A percentile compares a stretch with the other conserved stretches of the same genome.
Conservation (phyloP, 2,329 filamentous ascomycete genomes). For the Eutypella sp. region DNA sequence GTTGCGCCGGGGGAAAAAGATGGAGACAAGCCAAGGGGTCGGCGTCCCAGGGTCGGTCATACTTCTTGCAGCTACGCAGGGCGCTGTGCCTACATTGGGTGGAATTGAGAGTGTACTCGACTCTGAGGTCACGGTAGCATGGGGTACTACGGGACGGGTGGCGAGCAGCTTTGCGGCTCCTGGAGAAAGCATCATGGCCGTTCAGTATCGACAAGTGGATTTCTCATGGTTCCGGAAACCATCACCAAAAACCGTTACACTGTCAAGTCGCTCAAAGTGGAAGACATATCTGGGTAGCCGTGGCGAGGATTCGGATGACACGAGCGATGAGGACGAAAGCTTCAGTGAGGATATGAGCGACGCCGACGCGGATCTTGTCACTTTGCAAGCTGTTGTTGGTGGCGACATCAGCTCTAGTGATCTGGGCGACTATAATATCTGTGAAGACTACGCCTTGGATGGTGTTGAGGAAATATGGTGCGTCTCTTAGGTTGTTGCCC, state of each 20-base stretch:
- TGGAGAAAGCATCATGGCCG: background rate
- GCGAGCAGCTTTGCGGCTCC: background rate
- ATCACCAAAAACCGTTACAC: background rate
- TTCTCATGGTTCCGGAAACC: background rate
- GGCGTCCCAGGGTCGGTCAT: background rate
- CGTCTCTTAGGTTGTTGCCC: no score
- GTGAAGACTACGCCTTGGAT: background rate
- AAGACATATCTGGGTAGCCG: background rate
- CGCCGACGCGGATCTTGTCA: background rate
- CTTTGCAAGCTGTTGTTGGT: background rate
- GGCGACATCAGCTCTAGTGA: background rate
- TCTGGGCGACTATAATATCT: background rate
- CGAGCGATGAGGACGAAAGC: background rate
- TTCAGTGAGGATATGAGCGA: background rate
- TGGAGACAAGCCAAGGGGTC: background rate
- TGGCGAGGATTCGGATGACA: background rate
- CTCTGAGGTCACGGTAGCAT: background rate
- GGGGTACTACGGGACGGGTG: background rate
- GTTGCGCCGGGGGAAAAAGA: background rate
- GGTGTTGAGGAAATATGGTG: background rate
- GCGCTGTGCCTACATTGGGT: background rate
- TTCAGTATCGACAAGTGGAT: background rate
- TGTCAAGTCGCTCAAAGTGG: background rate
- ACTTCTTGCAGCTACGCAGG: background rate
- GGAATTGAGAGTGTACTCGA: background rate